These are phyloP conservation scores for Wickerhamia fluorescens DNA, from an alignment of 805 yeast genomes.

Conservation along the genomic window DNA sequence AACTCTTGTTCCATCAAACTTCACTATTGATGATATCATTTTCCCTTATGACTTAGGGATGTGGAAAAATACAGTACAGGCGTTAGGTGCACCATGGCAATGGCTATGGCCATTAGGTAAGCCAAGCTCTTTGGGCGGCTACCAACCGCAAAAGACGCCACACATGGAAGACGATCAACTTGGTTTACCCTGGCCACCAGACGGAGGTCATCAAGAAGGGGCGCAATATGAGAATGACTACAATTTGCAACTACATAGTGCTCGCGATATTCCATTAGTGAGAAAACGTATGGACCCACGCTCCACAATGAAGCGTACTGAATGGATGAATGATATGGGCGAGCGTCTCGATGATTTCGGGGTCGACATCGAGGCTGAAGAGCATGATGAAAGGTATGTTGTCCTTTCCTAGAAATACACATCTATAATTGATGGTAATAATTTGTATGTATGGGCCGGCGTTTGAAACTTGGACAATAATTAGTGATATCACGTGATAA, in stretches of 20 bases:
- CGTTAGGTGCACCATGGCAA: slow-evolving; percentile 55
- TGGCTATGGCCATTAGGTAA: slow-evolving; percentile 73
- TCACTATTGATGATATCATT: slow-evolving; percentile 56
- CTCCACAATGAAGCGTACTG: slow-evolving; percentile 28
- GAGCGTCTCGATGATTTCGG: slow-evolving; percentile 81
- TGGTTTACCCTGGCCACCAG: slow-evolving; percentile 90
- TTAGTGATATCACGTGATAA: no score
- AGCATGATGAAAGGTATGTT: slow-evolving; percentile 13
- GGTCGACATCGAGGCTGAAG: slow-evolving; percentile 68
- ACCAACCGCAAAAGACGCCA: slow-evolving; percentile 45
- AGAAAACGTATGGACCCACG: slow-evolving; percentile 32
- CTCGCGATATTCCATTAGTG: slow-evolving; percentile 15
- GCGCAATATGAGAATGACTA: slow-evolving; percentile 7
- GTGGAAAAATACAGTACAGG: slow-evolving; percentile 42
- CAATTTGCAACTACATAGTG: slow-evolving; percentile 2
- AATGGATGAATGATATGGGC: slow-evolving; percentile 79
- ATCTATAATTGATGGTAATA: no score
- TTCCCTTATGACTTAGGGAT: slow-evolving; percentile 82
- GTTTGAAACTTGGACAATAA: no score
- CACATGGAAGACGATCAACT: slow-evolving; percentile 48
- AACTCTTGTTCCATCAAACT: slow-evolving; percentile 24
- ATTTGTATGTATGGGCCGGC: no score
- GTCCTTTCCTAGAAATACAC: no score
- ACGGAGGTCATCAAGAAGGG: slow-evolving; percentile 50
- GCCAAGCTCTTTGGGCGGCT: slow-evolving; percentile 51